Conservation (phyloP, 2,329 filamentous ascomycete species). For the Helminthosporium solani region DNA sequence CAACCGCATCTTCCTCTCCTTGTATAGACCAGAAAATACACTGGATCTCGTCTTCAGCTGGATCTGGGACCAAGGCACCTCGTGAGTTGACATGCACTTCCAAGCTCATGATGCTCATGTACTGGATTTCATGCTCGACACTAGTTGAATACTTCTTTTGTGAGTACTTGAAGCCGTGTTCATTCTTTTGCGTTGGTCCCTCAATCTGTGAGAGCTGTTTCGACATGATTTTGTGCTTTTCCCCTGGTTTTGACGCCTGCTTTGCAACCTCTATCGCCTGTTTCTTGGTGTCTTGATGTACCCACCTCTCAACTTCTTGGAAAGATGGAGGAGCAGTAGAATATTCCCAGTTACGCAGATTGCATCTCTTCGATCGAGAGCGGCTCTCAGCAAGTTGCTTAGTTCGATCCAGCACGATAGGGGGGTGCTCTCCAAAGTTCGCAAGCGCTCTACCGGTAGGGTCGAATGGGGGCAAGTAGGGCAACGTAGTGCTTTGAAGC, state of each 20-base stretch:
- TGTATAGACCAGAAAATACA: slow-evolving; percentile 90
- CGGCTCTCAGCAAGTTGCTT: slow-evolving; percentile 55
- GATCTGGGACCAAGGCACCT: slow-evolving; percentile 78
- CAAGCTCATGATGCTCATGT: slow-evolving; percentile 95
- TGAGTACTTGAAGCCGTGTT: slow-evolving; percentile 81
- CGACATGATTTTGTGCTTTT: slow-evolving; percentile 20
- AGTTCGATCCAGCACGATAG: slow-evolving; percentile 51
- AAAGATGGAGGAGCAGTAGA: slow-evolving; percentile 68
- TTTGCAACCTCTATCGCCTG: slow-evolving; percentile 8
- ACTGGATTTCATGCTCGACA: slow-evolving; percentile 80
- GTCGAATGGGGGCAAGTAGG: slow-evolving; percentile 80
- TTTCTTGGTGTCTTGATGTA: slow-evolving; percentile 42
- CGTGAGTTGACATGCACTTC: slow-evolving; percentile 91
- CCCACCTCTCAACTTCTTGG: slow-evolving; percentile 70
- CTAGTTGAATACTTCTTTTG: slow-evolving; percentile 73
- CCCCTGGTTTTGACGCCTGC: slow-evolving; percentile 6
- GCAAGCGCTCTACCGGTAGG: slow-evolving; percentile 58
- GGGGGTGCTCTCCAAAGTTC: slow-evolving; percentile 55
- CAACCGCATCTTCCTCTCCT: slow-evolving; percentile 65
- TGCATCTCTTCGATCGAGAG: slow-evolving; percentile 59
- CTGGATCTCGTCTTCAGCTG: slow-evolving; percentile 83
- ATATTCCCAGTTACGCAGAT: slow-evolving; percentile 74
- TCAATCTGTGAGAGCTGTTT: slow-evolving; percentile 76
- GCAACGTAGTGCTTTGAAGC: slow-evolving; percentile 71
- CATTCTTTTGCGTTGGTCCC: slow-evolving; percentile 79